A percentile compares a stretch with the other conserved stretches of the same genome.
phyloP scores from a whole-genome alignment of 352 stramenopile genomes.

The Pythium brachiatum region DNA sequence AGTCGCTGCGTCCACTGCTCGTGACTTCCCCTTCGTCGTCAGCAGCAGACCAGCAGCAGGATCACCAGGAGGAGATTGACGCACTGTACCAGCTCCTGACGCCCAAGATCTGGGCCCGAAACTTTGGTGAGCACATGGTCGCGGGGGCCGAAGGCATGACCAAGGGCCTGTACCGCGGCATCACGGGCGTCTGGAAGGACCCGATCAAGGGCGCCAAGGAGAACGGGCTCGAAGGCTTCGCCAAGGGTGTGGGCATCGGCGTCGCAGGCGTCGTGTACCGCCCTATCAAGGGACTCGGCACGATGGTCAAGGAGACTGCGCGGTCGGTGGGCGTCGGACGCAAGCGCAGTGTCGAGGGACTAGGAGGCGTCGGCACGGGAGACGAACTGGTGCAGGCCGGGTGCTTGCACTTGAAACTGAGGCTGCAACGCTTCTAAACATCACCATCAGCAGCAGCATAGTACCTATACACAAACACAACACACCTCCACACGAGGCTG shows the following conservation, averaged over 20 bases:
- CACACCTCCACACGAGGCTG: not conserved
- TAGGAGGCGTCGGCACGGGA: constrained; percentile 9
- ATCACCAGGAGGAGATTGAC: constrained; percentile 31
- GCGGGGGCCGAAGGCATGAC: constrained; percentile 63
- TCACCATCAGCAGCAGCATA: not conserved
- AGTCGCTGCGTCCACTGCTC: constrained; percentile 39
- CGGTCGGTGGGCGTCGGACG: constrained; percentile 56
- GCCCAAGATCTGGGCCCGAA: constrained; percentile 65
- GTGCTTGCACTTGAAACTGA: constrained; percentile 56
- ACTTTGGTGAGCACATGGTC: constrained; percentile 83
- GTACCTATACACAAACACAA: constrained; percentile 1
- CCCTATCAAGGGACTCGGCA: constrained; percentile 66
- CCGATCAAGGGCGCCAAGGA: constrained; percentile 74
- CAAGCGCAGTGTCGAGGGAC: constrained; percentile 36
- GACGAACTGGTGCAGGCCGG: constrained; percentile 63
- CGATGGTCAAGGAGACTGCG: constrained; percentile 77
- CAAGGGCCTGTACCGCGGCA: constrained; percentile 67
- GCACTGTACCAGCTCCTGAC: constrained; percentile 58
- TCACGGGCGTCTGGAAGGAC: constrained; percentile 77
- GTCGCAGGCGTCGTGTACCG: constrained; percentile 68
- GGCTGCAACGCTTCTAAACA: constrained; percentile 59
- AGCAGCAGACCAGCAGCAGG: constrained; percentile 9
- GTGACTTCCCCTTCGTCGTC: not conserved
- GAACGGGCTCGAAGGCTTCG: constrained; percentile 68
- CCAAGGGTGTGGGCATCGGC: constrained; percentile 68